Percentiles rank a stretch among this genome's conserved stretches.
Evolutionary conservation across 1,284 basidiomycete species (phyloP).

Genomic region (Apiotrichum porosum): DNA sequence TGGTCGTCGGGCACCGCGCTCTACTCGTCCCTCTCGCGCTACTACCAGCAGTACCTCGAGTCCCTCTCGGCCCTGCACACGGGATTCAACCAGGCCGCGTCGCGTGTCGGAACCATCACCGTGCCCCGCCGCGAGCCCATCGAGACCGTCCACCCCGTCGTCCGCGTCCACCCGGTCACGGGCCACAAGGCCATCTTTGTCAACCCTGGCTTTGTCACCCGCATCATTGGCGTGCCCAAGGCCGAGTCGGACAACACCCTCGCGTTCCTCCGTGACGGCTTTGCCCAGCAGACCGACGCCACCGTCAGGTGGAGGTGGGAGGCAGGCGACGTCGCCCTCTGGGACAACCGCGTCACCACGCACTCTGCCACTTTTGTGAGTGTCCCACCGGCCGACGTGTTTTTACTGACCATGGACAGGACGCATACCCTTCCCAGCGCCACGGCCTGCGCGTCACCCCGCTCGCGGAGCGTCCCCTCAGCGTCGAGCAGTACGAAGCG

Average conservation of each 20-base stretch:
- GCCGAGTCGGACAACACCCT: constrained; percentile 70
- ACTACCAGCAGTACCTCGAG: constrained; percentile 63
- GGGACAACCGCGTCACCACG: constrained; percentile 39
- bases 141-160: constrained; percentile 57
- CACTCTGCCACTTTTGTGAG: too few relatives aligned
- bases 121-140: constrained; percentile 64
- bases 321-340: constrained; percentile 44
- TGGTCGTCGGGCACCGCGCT: constrained; percentile 56
- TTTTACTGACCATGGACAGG: too few relatives aligned
- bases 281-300: constrained; percentile 49
- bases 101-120: constrained; percentile 57
- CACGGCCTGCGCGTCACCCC: constrained; percentile 78
- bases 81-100: constrained; percentile 60
- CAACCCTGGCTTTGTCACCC: constrained; percentile 52
- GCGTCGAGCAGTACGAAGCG: constrained; percentile 68
- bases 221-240: constrained; percentile 71
- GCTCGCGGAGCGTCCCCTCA: constrained; percentile 67
- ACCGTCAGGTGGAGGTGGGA: constrained; percentile 42
- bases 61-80: constrained; percentile 65
- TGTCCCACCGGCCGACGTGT: too few relatives aligned
- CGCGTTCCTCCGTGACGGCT: constrained; percentile 64
- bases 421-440: constrained; percentile 50
- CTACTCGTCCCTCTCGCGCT: constrained; percentile 63
- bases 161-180: constrained; percentile 48
- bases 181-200: constrained; percentile 48